These are phyloP conservation scores for Moniliophthora roreri DNA, from an alignment of 1,284 basidiomycete genomes.

Conservation along the genomic window DNA sequence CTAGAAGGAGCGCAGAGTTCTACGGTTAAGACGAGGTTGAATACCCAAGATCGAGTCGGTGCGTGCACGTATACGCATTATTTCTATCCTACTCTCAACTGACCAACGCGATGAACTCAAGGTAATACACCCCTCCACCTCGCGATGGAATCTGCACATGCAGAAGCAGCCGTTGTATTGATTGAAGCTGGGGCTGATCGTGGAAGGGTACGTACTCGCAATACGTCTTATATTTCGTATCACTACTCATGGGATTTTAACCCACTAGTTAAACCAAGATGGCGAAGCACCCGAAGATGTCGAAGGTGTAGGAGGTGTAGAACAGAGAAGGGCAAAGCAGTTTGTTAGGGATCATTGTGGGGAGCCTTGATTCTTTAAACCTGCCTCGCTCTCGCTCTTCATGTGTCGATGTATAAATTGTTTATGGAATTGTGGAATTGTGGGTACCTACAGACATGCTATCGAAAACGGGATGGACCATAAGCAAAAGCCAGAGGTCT, in stretches of 20 bases:
- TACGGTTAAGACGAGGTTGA: slow-evolving; percentile 78
- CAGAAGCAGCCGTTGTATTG: slow-evolving; percentile 82
- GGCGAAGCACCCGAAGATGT: slow-evolving; percentile 83
- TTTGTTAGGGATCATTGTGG: slow-evolving; percentile 78
- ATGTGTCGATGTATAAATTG: too few relatives aligned
- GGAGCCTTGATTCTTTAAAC: slow-evolving; percentile 40
- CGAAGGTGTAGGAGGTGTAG: slow-evolving; percentile 83
- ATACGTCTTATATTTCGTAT: slow-evolving; percentile 1
- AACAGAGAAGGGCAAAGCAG: slow-evolving; percentile 74
- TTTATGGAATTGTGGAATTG: too few relatives aligned
- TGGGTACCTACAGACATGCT: too few relatives aligned
- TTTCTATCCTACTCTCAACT: slow-evolving; percentile 15
- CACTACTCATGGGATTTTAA: slow-evolving; percentile 17
- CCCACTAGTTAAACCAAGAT: slow-evolving; percentile 71
- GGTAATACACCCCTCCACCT: slow-evolving; percentile 96
- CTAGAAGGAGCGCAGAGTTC: slow-evolving; percentile 67
- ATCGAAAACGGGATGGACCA: too few relatives aligned
- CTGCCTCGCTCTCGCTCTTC: too few relatives aligned
- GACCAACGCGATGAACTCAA: slow-evolving; percentile 30
- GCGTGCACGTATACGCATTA: slow-evolving; percentile 23
- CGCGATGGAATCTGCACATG: slow-evolving; percentile 93
- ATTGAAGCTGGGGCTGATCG: slow-evolving; percentile 95
- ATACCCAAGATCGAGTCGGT: slow-evolving; percentile 86
- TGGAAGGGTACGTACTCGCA: slow-evolving; percentile 60
- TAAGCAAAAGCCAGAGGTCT: too few relatives aligned